Evolutionary conservation across 2,329 filamentous ascomycete genomes (phyloP).

Genomic region (Neocatenulostroma microsporum): DNA sequence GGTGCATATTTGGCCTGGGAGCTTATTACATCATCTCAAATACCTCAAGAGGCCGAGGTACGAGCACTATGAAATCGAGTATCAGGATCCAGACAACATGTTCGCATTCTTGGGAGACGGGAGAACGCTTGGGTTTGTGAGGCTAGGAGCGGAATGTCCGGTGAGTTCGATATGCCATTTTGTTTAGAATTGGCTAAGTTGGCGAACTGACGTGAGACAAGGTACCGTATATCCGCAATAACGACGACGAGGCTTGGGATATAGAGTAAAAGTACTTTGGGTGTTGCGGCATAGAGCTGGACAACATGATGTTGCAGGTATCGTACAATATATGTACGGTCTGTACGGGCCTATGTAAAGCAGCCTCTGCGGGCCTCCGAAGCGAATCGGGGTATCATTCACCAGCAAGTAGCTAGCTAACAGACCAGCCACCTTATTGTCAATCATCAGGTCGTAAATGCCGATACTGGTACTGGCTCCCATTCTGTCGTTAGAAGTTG

Average conservation of each 20-base stretch:
- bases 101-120: conserved; percentile 44
- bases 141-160: conserved; percentile 14
- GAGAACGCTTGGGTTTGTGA: conserved; percentile 28
- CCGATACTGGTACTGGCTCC: too few relatives aligned
- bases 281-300: too few relatives aligned
- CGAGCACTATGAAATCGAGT: conserved; percentile 44
- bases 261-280: conserved; percentile 9
- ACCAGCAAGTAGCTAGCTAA: too few relatives aligned
- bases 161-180: background rate
- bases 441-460: too few relatives aligned
- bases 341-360: too few relatives aligned
- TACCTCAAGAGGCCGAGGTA: conserved; percentile 32
- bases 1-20: conserved; percentile 14
- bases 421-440: too few relatives aligned
- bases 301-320: too few relatives aligned
- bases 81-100: conserved; percentile 34
- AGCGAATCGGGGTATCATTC: too few relatives aligned
- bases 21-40: conserved; percentile 19
- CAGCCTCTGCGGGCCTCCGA: too few relatives aligned
- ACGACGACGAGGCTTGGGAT: conserved; percentile 13
- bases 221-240: conserved; percentile 15
- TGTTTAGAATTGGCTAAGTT: background rate
- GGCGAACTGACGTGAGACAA: background rate
- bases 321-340: too few relatives aligned
- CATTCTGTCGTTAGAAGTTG: too few relatives aligned